These are phyloP conservation scores for Adiantum capillusveneris DNA, from an alignment of 75 land plant genomes.

Conservation along the genomic window DNA sequence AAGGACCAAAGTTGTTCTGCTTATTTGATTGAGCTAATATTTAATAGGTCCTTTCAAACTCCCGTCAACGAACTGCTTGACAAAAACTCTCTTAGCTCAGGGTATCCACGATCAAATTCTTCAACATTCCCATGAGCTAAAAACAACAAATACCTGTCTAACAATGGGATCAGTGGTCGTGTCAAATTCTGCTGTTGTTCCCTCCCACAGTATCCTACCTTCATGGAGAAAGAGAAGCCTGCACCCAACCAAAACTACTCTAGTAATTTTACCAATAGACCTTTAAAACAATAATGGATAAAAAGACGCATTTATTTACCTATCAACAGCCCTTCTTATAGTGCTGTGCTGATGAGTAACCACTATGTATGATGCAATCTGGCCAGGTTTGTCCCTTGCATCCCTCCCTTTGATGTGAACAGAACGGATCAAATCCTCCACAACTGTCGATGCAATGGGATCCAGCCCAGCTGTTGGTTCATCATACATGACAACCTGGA, in stretches of 20 bases:
- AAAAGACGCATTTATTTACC: conserved; percentile 28
- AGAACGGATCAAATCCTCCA: conserved; percentile 95
- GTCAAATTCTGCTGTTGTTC: conserved; percentile 70
- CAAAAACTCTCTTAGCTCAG: too few relatives aligned
- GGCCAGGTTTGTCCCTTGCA: conserved; percentile 72
- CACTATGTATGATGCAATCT: conserved; percentile 85
- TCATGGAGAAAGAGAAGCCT: conserved; percentile 84
- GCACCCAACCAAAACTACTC: background rate
- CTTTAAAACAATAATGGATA: too few relatives aligned
- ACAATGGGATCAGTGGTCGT: conserved; percentile 82
- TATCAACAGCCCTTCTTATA: conserved; percentile 87
- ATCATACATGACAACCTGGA: conserved; percentile 87
- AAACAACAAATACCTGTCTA: conserved; percentile 57
- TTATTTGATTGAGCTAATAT: too few relatives aligned
- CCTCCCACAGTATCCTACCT: conserved; percentile 88
- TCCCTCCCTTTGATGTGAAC: conserved; percentile 72
- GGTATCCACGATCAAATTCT: too few relatives aligned
- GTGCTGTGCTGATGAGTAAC: conserved; percentile 99
- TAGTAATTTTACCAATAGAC: too few relatives aligned
- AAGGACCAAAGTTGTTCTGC: too few relatives aligned
- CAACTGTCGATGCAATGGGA: conserved; percentile 97
- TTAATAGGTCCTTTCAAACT: conserved; percentile 83
- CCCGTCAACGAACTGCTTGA: conserved; percentile 73
- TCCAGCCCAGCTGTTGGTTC: conserved; percentile 98
- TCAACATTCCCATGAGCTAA: too few relatives aligned